phyloP scores from a whole-genome alignment of 2,329 filamentous ascomycete species.

The Aspergillus proliferans region DNA sequence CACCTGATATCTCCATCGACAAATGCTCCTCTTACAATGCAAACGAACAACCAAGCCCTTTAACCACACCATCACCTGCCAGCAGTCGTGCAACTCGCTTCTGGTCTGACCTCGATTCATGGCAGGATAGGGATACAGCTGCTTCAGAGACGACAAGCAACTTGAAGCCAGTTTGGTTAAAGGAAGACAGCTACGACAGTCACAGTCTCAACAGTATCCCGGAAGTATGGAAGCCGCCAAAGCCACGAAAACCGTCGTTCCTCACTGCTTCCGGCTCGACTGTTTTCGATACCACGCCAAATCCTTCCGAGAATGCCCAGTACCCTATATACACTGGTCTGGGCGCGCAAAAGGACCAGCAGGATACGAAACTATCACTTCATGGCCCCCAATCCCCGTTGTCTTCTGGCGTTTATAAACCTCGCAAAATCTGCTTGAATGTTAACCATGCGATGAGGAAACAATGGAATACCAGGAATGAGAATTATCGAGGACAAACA shows the following conservation, averaged over 20 bases:
- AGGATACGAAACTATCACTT: not conserved
- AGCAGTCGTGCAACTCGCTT: not conserved
- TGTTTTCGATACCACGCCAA: not conserved
- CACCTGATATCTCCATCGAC: not conserved
- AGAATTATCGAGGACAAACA: not conserved
- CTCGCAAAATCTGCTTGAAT: not conserved
- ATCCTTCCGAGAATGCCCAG: not conserved
- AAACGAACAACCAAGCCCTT: conserved; percentile 3
- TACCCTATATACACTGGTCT: not conserved
- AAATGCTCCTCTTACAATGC: conserved; percentile 3
- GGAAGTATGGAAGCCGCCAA: conserved; percentile 4
- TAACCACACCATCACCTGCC: conserved; percentile 7
- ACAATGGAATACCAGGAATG: not conserved
- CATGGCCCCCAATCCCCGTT: not conserved
- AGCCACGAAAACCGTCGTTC: conserved; percentile 10
- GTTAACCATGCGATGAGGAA: not conserved
- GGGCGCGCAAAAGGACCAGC: not conserved
- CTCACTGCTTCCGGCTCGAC: conserved; percentile 2
- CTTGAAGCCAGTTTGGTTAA: not conserved
- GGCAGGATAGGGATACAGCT: not conserved
- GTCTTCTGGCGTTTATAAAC: not conserved
- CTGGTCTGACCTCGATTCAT: conserved; percentile 1
- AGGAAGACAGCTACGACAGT: not conserved
- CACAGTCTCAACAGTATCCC: not conserved
- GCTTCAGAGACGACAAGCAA: not conserved